A percentile compares a stretch with the other conserved stretches of the same genome.
These are phyloP conservation scores for Leucaena leucocephala DNA, from an alignment of 306 rosid genomes.

Conservation along the genomic window DNA sequence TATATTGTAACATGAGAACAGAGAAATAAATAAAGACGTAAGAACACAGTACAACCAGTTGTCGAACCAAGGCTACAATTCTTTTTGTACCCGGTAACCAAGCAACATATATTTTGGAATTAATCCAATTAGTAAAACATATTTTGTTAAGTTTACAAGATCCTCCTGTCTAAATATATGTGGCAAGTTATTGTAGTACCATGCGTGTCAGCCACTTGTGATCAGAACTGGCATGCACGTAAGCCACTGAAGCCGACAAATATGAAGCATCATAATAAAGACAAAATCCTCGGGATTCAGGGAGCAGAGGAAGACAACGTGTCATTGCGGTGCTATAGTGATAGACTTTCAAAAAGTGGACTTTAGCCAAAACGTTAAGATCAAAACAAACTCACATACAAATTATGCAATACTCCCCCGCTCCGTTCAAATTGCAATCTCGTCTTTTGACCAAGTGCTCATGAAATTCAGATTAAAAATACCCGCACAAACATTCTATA, in stretches of 20 bases:
- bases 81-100: neutral
- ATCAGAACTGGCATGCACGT: neutral
- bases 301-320: neutral
- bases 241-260: neutral
- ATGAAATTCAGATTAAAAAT: neutral
- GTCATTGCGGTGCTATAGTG: neutral
- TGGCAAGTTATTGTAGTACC: neutral
- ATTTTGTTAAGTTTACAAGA: neutral
- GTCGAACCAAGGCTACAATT: neutral
- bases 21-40: neutral
- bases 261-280: neutral
- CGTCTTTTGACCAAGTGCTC: neutral
- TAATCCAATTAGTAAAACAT: slow-evolving; percentile 4
- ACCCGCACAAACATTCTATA: neutral
- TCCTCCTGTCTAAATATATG: neutral
- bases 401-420: neutral
- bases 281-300: neutral
- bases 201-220: neutral
- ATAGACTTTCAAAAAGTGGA: neutral
- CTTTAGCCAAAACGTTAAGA: neutral
- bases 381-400: neutral
- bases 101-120: neutral
- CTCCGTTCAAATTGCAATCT: neutral
- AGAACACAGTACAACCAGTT: neutral
- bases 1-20: neutral